Base-by-base conservation (phyloP, 2,329 filamentous ascomycete genomes). In the Lasiodiplodia gonubiensis region DNA sequence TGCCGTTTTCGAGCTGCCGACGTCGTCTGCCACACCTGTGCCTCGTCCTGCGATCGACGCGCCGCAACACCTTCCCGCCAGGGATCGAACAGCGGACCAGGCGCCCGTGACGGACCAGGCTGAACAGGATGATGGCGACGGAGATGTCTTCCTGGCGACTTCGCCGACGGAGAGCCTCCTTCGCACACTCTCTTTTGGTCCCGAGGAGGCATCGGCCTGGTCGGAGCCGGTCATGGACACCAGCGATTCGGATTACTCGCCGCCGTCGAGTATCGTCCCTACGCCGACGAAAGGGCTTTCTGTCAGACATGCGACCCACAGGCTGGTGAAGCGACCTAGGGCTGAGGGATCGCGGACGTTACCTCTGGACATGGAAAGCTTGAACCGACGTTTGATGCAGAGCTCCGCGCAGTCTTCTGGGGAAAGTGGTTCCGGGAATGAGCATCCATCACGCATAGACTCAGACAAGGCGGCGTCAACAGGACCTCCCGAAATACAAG, bases 171-270 rank as follows among this genome's bases (percentile, higher is more conserved):
- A 64, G 11, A 64, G 35, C 37, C 33, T 64, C 1, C 61, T 64
- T 7, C 21, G 25, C 7, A 54, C 48, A 4, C 33, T 64, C n/a
- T 53, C 61, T 1, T 64, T 64, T 11, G 61, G 61, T 4, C 48
- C 48, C 5, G 61, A 64, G 10, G 61, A 64, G 51, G 61, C 61
- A 1, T 52, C 51, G 7, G 61, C 61, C 21, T 64, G 61, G 61
- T 64, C 61, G 21, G 61, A 52, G 49, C 61, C 61, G 1, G 30
- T 53, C 33, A 46, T 64, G 18, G 61, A 54, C 5, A 21, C 14
- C 12, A 51, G 46, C 46, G 60, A 64, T 11, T 42, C 49, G 23
- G 61, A 64, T 21, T 33, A 42, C 4, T 64, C 61, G n/a, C n/a
- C 61, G 14, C 49, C 35, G 23, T 64, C 61, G 10, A 64, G 61